A percentile compares a stretch with the other conserved stretches of the same genome.
phyloP scores from a whole-genome alignment of 2,329 filamentous ascomycete species.

The Chaetomiaceae sp. region DNA sequence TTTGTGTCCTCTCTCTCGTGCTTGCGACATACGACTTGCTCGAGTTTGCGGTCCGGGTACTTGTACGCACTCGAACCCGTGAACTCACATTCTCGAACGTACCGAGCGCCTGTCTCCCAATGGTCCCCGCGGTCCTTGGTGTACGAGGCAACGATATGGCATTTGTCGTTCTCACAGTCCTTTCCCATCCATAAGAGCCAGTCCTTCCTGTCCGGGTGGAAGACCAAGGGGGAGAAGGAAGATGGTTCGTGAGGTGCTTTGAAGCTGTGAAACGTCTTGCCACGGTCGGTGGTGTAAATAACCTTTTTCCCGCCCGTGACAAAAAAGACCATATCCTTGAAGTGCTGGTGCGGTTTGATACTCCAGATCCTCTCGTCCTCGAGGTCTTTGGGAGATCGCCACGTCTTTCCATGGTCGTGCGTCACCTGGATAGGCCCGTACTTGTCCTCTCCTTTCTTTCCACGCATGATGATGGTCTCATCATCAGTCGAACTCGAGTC shows the following conservation, averaged over 20 bases:
- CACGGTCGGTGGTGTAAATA: constrained; percentile 77
- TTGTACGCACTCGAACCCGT: constrained; percentile 58
- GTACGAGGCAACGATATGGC: constrained; percentile 68
- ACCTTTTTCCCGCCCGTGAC: constrained; percentile 61
- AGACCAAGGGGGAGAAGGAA: constrained; percentile 50
- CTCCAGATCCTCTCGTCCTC: constrained; percentile 61
- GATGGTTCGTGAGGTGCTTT: constrained; percentile 54
- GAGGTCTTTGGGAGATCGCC: constrained; percentile 59
- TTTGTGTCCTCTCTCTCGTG: constrained; percentile 57
- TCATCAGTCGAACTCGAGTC: constrained; percentile 58
- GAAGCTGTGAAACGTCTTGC: constrained; percentile 66
- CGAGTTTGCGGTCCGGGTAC: constrained; percentile 38
- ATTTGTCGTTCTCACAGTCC: constrained; percentile 60
- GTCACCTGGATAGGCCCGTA: constrained; percentile 63
- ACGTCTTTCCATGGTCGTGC: constrained; percentile 81
- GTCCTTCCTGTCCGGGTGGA: constrained; percentile 79
- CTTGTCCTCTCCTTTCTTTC: constrained; percentile 38
- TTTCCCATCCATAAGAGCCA: constrained; percentile 89
- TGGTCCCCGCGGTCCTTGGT: constrained; percentile 72
- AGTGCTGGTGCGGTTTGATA: constrained; percentile 73
- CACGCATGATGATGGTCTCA: constrained; percentile 62
- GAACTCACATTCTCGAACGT: constrained; percentile 80
- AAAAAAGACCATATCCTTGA: constrained; percentile 83
- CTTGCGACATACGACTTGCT: constrained; percentile 57
- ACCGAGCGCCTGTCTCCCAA: constrained; percentile 70